Base-by-base conservation (phyloP, 1,284 basidiomycete species). In the Schizophyllum amplum region DNA sequence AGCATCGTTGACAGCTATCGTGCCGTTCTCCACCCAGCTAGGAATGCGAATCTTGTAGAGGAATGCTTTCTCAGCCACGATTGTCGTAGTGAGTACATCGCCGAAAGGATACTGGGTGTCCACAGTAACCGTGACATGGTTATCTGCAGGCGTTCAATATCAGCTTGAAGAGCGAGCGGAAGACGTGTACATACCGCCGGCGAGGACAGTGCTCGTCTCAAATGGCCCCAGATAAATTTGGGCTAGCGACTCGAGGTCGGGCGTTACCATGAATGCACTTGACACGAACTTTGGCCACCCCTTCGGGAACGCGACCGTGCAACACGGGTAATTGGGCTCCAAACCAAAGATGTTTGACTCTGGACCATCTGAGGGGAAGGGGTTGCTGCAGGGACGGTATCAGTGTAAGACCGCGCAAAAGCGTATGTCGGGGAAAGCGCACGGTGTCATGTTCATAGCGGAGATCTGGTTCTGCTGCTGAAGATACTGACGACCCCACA, bases 391-490 rank as follows among this genome's bases (percentile, higher is more conserved):
- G n/a, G 2, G 22, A 47, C 2, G 20, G 17, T n/a, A 7, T 24
- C 13, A 17, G 47, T 59, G 11, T 57, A 56, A 21, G 27, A 15
- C 13, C 24, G 15, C 11, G 57, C 49, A n/a, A 42, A 49, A 49
- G 50, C n/a, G n/a, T n/a, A 33, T 51, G n/a, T 27, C 23, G 55
- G 52, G 54, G 53, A 5, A 42, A 6, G 20, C 79, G 63, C 54
- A 82, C 78, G 77, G 80, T 4, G 66, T 75, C 80, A 82, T 82
- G 62, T 81, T 81, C 67, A 78, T 74, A 6, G 80, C 72, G 1
- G 77, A 78, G 52, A 83, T 77, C 61, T 83, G 81, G 63, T 82
- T 84, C 64, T 81, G 77, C 61, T 83, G 77, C 60, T 83, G 82
- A 17, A 83, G 67, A 64, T 83, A 84, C 60, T 83, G 80, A 11